Evolutionary conservation across 2,329 filamentous ascomycete species (phyloP).

Genomic region (Blumeriella jaapii): DNA sequence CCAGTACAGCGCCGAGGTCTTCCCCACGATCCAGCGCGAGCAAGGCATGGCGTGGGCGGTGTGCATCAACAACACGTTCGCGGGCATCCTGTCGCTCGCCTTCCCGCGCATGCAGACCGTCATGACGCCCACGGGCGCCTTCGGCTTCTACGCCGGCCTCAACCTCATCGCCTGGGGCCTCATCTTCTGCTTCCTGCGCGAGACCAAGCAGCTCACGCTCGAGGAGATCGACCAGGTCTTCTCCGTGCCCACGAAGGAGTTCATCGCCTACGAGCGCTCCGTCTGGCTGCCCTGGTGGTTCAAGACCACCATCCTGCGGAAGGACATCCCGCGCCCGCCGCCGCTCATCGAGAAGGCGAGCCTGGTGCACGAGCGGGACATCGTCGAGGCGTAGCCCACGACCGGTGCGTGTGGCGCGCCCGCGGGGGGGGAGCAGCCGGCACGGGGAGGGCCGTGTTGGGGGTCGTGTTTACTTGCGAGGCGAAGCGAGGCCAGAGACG

Average conservation of each 20-base stretch:
- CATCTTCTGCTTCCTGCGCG: constrained; percentile 43
- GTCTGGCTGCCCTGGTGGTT: constrained; percentile 14
- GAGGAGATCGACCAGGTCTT: constrained; percentile 27
- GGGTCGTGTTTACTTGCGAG: too few species aligned
- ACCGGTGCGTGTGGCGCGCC: too few species aligned
- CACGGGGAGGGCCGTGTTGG: too few species aligned
- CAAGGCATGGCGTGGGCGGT: constrained; percentile 52
- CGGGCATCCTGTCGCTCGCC: constrained; percentile 46
- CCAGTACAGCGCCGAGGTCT: constrained; percentile 49
- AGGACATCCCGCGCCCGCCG: constrained; percentile 28
- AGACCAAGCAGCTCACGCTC: constrained; percentile 38
- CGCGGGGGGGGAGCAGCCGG: too few species aligned
- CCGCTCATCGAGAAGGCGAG: constrained; percentile 10
- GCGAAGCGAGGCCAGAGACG: too few species aligned
- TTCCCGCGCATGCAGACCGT: constrained; percentile 17
- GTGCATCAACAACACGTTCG: constrained; percentile 49
- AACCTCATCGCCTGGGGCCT: constrained; percentile 41
- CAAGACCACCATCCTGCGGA: constrained; percentile 12
- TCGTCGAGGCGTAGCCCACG: constrained; percentile 1
- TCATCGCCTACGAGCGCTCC: constrained; percentile 13
- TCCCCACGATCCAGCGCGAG: constrained; percentile 49
- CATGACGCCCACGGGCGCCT: constrained; percentile 31
- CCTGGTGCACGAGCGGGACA: neutral
- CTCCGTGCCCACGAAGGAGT: constrained; percentile 12
- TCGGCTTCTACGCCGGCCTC: constrained; percentile 41